phyloP scores from a whole-genome alignment of 2,329 filamentous ascomycete genomes.

The Aspergillus pseudotamarii region DNA sequence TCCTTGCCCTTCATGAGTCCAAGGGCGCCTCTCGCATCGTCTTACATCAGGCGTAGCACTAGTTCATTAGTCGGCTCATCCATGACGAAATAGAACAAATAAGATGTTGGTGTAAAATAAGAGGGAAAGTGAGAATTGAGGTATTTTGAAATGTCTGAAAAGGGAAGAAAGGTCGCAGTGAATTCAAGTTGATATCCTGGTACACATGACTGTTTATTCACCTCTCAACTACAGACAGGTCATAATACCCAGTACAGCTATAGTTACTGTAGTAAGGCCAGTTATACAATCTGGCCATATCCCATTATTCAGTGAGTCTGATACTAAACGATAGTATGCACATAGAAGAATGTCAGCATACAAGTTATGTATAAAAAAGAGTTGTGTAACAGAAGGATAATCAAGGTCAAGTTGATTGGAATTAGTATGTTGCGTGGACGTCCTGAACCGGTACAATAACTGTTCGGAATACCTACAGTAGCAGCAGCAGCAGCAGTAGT shows the following conservation, averaged over 20 bases:
- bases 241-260: not conserved
- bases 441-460: not conserved
- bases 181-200: not conserved
- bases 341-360: not conserved
- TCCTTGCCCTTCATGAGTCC: not conserved
- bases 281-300: no score
- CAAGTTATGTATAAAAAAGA: not conserved
- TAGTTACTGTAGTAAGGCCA: no score
- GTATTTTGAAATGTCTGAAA: not conserved
- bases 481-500: no score
- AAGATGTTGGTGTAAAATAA: not conserved
- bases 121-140: not conserved
- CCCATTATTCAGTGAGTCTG: no score
- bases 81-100: constrained; percentile 1
- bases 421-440: not conserved
- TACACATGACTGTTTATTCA: not conserved
- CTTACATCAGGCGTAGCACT: constrained; percentile 3
- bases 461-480: not conserved
- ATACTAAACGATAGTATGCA: not conserved
- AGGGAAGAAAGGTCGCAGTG: not conserved
- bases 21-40: constrained; percentile 2
- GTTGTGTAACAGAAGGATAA: not conserved
- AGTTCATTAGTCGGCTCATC: constrained; percentile 3
- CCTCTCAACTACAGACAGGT: not conserved
- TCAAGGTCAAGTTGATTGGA: not conserved